Conservation (phyloP, 805 yeast genomes). For the Martiniozyma abietophila region DNA sequence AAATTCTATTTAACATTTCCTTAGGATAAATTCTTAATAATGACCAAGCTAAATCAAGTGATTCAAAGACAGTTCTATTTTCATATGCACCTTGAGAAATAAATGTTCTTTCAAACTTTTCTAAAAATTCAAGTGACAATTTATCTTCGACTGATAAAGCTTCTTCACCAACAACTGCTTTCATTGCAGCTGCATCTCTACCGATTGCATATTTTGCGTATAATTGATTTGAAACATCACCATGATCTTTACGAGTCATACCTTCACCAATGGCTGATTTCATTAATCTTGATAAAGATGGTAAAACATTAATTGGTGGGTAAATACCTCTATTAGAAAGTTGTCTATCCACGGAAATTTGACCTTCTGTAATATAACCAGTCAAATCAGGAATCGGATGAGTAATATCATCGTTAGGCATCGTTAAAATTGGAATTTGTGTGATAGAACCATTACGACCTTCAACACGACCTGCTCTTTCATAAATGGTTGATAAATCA, state of each 20-base stretch:
- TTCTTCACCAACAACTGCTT: conserved; percentile 99
- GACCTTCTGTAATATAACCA: conserved; percentile 99
- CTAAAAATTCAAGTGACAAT: conserved; percentile 92
- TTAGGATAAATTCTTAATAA: conserved; percentile 97
- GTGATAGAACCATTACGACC: conserved; percentile 99
- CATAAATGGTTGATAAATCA: conserved; percentile 97
- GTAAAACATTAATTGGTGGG: conserved; percentile 98
- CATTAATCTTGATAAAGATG: conserved; percentile 96
- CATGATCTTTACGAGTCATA: conserved; percentile 99
- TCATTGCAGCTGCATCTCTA: conserved; percentile 99
- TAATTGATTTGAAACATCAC: conserved; percentile 97
- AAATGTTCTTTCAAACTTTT: conserved; percentile 93
- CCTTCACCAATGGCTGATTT: conserved; percentile 99
- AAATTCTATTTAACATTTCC: conserved; percentile 96
- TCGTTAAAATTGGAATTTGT: conserved; percentile 95
- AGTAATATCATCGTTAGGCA: conserved; percentile 99
- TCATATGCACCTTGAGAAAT: conserved; percentile 96
- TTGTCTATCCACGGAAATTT: conserved; percentile 95
- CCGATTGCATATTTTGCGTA: conserved; percentile 99
- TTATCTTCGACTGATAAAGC: conserved; percentile 97
- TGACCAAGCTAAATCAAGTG: conserved; percentile 97
- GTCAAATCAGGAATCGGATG: conserved; percentile 99
- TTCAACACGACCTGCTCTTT: conserved; percentile 99
- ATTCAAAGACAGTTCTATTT: conserved; percentile 87
- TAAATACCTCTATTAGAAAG: conserved; percentile 93